A percentile compares a stretch with the other conserved stretches of the same genome.
Evolutionary conservation across 129 eudicot genomes (phyloP).

Genomic region (Centaurea solstitialis): DNA sequence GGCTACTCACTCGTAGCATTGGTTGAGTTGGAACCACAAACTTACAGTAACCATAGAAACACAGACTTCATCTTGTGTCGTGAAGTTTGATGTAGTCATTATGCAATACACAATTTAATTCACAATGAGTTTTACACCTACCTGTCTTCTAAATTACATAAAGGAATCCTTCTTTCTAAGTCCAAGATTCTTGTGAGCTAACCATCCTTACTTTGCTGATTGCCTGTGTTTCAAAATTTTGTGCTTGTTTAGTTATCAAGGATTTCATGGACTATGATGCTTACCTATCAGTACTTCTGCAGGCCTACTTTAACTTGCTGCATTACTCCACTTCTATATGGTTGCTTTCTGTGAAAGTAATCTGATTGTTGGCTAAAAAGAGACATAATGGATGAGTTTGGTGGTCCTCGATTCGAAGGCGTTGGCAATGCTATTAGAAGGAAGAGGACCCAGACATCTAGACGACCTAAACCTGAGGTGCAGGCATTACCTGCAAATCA

Average conservation of each 20-base stretch:
- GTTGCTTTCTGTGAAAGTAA: conserved; percentile 4
- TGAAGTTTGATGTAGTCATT: background rate
- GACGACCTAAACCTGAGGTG: conserved; percentile 76
- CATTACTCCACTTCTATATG: conserved; percentile 17
- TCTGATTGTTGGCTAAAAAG: conserved; percentile 20
- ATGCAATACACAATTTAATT: background rate
- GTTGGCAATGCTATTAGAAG: conserved; percentile 47
- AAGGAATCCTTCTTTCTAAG: background rate
- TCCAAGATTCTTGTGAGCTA: background rate
- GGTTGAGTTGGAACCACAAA: too few relatives aligned
- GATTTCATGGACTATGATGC: conserved; percentile 16
- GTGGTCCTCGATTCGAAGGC: conserved; percentile 48
- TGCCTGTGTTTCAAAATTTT: background rate
- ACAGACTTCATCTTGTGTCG: background rate
- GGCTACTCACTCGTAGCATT: too few relatives aligned
- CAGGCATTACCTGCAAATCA: conserved; percentile 41
- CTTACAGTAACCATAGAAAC: background rate
- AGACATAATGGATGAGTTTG: conserved; percentile 57
- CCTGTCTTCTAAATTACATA: background rate
- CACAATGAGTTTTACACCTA: background rate
- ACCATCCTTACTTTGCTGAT: background rate
- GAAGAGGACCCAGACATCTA: conserved; percentile 73
- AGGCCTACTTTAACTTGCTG: conserved; percentile 21
- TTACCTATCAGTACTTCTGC: conserved; percentile 23
- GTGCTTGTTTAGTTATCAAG: background rate